These are phyloP conservation scores for Coleophoma eucalyptorum DNA, from an alignment of 2,329 filamentous ascomycete genomes.

Conservation along the genomic window DNA sequence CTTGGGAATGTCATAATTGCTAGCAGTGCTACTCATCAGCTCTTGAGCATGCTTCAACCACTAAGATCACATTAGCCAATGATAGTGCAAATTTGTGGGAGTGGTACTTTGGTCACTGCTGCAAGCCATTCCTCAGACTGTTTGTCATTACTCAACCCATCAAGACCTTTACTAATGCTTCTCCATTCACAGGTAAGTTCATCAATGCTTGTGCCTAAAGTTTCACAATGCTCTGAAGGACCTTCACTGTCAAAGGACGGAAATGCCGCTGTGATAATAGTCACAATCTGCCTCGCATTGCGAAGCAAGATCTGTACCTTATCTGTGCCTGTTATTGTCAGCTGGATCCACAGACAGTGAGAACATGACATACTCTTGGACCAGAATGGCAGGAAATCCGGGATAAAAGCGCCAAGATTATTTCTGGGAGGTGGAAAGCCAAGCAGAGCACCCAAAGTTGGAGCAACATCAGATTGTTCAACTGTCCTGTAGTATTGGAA, in stretches of 20 bases:
- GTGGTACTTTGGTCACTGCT: slow-evolving; percentile 37
- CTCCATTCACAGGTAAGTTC: slow-evolving; percentile 70
- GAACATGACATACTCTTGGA: slow-evolving; percentile 43
- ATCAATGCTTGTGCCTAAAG: slow-evolving; percentile 34
- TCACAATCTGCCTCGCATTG: slow-evolving; percentile 78
- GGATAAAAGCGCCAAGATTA: slow-evolving; percentile 82
- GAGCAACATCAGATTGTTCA: slow-evolving; percentile 93
- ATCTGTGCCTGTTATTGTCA: slow-evolving; percentile 37
- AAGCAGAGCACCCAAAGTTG: slow-evolving; percentile 80
- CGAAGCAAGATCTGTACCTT: slow-evolving; percentile 65
- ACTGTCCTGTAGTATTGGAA: slow-evolving; percentile 81
- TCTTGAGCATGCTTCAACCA: slow-evolving; percentile 53
- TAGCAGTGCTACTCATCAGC: slow-evolving; percentile 83
- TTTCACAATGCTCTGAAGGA: slow-evolving; percentile 15
- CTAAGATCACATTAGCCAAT: slow-evolving; percentile 21
- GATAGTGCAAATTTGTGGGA: not conserved
- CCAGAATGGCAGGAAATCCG: slow-evolving; percentile 78
- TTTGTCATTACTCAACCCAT: slow-evolving; percentile 14
- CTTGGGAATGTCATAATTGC: slow-evolving; percentile 77
- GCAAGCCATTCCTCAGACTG: slow-evolving; percentile 37
- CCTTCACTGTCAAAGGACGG: slow-evolving; percentile 40
- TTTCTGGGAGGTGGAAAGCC: slow-evolving; percentile 88
- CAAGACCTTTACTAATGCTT: slow-evolving; percentile 23
- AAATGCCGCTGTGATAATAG: slow-evolving; percentile 73
- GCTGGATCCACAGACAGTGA: not conserved